Conservation (phyloP, 257 asterid genomes). For the Rehmannia glutinosa region DNA sequence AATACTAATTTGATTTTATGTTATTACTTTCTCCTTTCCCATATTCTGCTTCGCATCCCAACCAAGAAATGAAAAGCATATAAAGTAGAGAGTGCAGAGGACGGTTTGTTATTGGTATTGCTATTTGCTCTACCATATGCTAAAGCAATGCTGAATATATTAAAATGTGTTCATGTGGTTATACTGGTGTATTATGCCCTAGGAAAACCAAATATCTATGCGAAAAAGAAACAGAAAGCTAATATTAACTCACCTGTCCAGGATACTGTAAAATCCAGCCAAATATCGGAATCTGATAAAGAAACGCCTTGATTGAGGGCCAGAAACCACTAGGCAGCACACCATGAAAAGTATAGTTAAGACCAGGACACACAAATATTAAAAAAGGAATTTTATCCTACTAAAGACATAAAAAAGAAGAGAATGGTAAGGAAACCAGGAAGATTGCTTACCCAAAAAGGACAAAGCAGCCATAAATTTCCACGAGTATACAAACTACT, state of each 20-base stretch:
- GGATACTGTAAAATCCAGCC: conserved; percentile 81
- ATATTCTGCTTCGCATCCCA: background rate
- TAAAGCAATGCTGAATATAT: background rate
- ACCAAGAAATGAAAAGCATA: background rate
- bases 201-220: background rate
- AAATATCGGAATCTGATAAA: conserved; percentile 72
- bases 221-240: background rate
- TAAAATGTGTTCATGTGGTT: background rate
- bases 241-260: conserved; percentile 42
- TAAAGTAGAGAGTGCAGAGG: background rate
- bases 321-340: conserved; percentile 62
- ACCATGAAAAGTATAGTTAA: conserved; percentile 14
- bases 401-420: conserved; percentile 1
- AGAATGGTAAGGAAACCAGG: background rate
- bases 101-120: background rate
- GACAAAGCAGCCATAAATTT: conserved; percentile 60
- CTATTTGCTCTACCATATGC: background rate
- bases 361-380: background rate
- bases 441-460: conserved; percentile 59
- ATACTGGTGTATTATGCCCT: background rate
- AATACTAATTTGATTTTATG: background rate
- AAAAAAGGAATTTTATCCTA: background rate
- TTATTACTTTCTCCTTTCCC: too few species aligned
- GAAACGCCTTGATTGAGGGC: conserved; percentile 78
- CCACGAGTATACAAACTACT: conserved; percentile 61